These are phyloP conservation scores for Pseudotulostoma volvatum DNA, from an alignment of 495 filamentous ascomycete species.

Conservation along the genomic window DNA sequence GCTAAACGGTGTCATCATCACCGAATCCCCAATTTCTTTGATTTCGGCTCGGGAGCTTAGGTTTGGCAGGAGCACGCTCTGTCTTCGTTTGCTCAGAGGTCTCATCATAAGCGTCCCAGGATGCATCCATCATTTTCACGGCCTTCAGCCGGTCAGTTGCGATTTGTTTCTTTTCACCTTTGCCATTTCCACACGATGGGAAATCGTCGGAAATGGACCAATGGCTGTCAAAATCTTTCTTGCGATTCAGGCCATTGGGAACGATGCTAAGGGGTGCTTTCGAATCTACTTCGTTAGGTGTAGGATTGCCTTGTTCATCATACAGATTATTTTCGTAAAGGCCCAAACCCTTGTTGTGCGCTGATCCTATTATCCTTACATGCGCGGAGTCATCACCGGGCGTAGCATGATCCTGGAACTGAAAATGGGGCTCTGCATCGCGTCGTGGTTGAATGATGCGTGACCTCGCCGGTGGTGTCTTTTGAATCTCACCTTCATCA, in stretches of 20 bases:
- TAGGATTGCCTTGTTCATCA: constrained; percentile 31
- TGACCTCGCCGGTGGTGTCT: constrained; percentile 38
- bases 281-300: constrained; percentile 8
- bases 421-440: constrained; percentile 67
- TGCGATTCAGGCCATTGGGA: constrained; percentile 48
- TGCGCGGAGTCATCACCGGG: constrained; percentile 28
- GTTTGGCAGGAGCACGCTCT: too few relatives aligned
- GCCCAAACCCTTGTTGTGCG: constrained; percentile 44
- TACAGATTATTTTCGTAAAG: constrained; percentile 66
- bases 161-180: constrained; percentile 40
- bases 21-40: too few relatives aligned
- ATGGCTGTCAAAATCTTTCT: constrained; percentile 58
- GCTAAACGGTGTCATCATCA: too few relatives aligned
- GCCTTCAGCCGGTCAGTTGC: constrained; percentile 21
- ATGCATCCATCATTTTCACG: constrained; percentile 46
- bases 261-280: constrained; percentile 36
- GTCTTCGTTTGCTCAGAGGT: constrained; percentile 32
- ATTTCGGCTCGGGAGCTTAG: too few relatives aligned
- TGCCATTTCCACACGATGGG: constrained; percentile 22
- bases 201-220: constrained; percentile 52
- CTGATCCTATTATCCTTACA: constrained; percentile 24
- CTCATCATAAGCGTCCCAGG: constrained; percentile 46
- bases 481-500: constrained; percentile 40
- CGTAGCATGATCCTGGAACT: constrained; percentile 51
- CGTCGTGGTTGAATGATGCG: constrained; percentile 51